Evolutionary conservation across 129 eudicot species (phyloP).

Genomic region (Lactuca sativa): DNA sequence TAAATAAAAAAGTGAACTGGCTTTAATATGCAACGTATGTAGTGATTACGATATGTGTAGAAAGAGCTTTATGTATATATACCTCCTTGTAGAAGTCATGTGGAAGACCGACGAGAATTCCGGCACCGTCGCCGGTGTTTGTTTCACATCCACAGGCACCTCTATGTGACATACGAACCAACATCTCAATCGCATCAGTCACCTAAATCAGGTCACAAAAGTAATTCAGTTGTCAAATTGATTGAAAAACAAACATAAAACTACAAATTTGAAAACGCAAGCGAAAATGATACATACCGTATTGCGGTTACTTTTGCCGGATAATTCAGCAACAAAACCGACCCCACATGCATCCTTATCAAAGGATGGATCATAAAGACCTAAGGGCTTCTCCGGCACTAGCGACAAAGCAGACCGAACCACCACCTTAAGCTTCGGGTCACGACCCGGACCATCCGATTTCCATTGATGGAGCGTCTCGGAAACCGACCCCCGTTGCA

Average conservation of each 20-base stretch:
- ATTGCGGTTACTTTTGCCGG: conserved; percentile 82
- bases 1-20: neutral
- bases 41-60: neutral
- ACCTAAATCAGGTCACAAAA: conserved; percentile 48
- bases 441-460: conserved; percentile 55
- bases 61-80: neutral
- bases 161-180: conserved; percentile 96
- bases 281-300: conserved; percentile 49
- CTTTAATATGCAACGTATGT: neutral
- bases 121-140: conserved; percentile 99
- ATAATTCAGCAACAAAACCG: conserved; percentile 94
- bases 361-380: conserved; percentile 75
- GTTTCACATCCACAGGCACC: conserved; percentile 99
- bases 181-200: conserved; percentile 95
- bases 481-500: conserved; percentile 37
- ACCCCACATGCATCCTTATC: conserved; percentile 99
- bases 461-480: conserved; percentile 51
- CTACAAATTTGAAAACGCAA: neutral
- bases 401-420: conserved; percentile 66
- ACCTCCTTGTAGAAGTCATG: conserved; percentile 93
- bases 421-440: conserved; percentile 51
- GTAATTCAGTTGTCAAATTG: neutral
- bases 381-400: conserved; percentile 94
- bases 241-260: conserved; percentile 2
- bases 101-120: conserved; percentile 95